Evolutionary conservation across 257 asterid genomes (phyloP).

Genomic region (Salvia miltiorrhiza): DNA sequence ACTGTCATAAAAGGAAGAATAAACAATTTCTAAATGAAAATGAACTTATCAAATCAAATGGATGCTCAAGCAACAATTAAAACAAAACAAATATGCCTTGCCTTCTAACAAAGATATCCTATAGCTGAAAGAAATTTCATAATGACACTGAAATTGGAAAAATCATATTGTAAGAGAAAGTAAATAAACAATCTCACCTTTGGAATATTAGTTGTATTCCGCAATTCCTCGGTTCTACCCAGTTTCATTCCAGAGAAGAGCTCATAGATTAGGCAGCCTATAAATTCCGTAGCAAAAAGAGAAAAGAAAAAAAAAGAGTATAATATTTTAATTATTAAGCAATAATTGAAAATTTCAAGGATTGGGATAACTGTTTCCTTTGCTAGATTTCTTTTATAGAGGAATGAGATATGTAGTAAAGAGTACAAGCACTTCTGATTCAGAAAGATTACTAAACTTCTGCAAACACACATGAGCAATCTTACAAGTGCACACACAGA

Average conservation of each 20-base stretch:
- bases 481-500: constrained; percentile 3
- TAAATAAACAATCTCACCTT: constrained; percentile 51
- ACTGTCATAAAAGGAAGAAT: constrained; percentile 55
- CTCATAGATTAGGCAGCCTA: constrained; percentile 96
- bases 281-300: constrained; percentile 29
- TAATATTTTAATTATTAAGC: constrained; percentile 1
- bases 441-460: constrained; percentile 12
- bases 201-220: constrained; percentile 76
- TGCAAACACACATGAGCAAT: constrained; percentile 7
- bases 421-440: background rate
- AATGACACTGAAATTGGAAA: constrained; percentile 10
- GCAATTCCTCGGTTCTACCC: constrained; percentile 86
- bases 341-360: background rate
- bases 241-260: constrained; percentile 87
- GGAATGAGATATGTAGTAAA: background rate
- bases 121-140: background rate
- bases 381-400: background rate
- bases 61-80: constrained; percentile 21
- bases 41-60: constrained; percentile 22
- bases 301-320: constrained; percentile 22
- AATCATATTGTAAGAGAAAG: constrained; percentile 1
- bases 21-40: constrained; percentile 27
- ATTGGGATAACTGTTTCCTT: constrained; percentile 3
- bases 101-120: constrained; percentile 10
- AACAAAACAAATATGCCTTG: constrained; percentile 17